Evolutionary conservation across 805 yeast genomes (phyloP).

Genomic region (Ogataea paraovalis): DNA sequence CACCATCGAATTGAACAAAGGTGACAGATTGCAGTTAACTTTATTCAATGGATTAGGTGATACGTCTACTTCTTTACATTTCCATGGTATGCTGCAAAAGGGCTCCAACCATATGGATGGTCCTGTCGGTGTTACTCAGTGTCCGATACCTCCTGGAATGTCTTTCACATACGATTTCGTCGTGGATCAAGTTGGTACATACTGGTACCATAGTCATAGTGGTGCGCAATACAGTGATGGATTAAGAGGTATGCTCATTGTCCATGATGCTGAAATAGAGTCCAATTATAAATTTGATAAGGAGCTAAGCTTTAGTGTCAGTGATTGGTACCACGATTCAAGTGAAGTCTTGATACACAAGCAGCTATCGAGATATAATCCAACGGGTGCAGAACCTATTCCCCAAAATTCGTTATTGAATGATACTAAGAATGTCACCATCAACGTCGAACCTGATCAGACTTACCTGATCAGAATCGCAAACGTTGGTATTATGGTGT

Average conservation of each 20-base stretch:
- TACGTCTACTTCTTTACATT: constrained; percentile 61
- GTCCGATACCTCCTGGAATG: constrained; percentile 70
- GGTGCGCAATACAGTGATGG: constrained; percentile 81
- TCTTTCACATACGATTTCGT: constrained; percentile 68
- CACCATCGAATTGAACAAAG: constrained; percentile 56
- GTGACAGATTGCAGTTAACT: constrained; percentile 57
- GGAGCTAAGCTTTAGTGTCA: constrained; percentile 51
- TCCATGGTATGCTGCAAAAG: constrained; percentile 73
- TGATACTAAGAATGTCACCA: constrained; percentile 55
- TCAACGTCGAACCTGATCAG: constrained; percentile 52
- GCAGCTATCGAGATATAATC: constrained; percentile 64
- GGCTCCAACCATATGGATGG: constrained; percentile 70
- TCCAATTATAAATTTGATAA: constrained; percentile 59
- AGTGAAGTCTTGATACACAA: constrained; percentile 41
- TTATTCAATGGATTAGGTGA: constrained; percentile 55
- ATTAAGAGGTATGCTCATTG: constrained; percentile 60
- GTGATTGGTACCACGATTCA: constrained; percentile 63
- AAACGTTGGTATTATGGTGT: constrained; percentile 69
- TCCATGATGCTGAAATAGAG: constrained; percentile 48
- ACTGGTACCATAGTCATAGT: constrained; percentile 80
- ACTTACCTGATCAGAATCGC: constrained; percentile 63
- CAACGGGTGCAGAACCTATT: constrained; percentile 83
- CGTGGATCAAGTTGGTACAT: constrained; percentile 71
- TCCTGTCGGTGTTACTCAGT: constrained; percentile 74
- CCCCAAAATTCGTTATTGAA: constrained; percentile 65